A percentile compares a stretch with the other conserved stretches of the same genome.
phyloP scores from a whole-genome alignment of 208 protist genomes.

The Strigomonas culicis region DNA sequence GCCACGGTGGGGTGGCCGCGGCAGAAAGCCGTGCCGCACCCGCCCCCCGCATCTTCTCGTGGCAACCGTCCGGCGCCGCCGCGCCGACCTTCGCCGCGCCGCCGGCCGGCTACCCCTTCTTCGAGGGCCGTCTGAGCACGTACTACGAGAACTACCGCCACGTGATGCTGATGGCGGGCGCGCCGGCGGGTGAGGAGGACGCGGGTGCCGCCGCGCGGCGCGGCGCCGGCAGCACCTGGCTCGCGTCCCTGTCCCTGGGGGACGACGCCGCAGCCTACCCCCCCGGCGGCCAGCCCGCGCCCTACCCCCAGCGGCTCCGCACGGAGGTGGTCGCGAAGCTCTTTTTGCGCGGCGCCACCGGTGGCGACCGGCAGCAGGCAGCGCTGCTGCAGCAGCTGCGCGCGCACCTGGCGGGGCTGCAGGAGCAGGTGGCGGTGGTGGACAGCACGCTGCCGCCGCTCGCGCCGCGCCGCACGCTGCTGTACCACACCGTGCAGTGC shows the following conservation, averaged over 20 bases:
- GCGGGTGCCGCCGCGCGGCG: too few species aligned
- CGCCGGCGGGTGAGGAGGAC: background rate
- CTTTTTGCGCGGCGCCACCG: constrained; percentile 38
- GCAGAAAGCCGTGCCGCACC: too few species aligned
- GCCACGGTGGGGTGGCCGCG: too few species aligned
- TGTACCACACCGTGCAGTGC: constrained; percentile 20
- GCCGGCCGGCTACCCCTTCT: background rate
- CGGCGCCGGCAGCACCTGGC: too few species aligned
- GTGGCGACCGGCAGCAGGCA: constrained; percentile 29
- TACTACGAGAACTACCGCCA: background rate
- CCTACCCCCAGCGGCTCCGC: too few species aligned
- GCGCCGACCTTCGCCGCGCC: background rate
- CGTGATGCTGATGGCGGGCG: background rate
- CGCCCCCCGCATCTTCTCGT: too few species aligned
- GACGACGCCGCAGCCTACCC: too few species aligned
- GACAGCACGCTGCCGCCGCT: constrained; percentile 20
- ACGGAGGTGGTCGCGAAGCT: constrained; percentile 68
- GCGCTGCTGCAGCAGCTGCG: constrained; percentile 36
- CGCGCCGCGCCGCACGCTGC: constrained; percentile 7
- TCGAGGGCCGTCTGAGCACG: background rate
- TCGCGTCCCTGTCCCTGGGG: too few species aligned
- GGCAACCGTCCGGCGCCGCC: background rate
- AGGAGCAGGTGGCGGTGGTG: constrained; percentile 32
- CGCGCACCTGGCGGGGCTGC: constrained; percentile 24
- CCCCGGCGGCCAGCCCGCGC: too few species aligned